Conservation (phyloP, 139 green algal species). For the Axilococcus clingmanii region DNA sequence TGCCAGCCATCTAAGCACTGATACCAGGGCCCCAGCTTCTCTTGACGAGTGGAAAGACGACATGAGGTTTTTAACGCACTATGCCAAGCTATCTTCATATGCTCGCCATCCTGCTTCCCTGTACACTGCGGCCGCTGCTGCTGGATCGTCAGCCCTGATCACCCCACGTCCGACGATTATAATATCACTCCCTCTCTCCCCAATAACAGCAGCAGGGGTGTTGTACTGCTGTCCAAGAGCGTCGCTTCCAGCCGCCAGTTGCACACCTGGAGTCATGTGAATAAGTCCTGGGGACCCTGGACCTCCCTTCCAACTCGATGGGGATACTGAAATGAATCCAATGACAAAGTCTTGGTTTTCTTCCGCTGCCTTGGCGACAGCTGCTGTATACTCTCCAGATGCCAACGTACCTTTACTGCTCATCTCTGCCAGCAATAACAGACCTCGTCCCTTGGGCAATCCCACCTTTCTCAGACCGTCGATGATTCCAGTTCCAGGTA, state of each 20-base stretch:
- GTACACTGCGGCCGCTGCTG: conserved; percentile 68
- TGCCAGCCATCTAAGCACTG: no score
- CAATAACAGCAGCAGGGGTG: conserved; percentile 79
- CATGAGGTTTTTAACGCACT: no score
- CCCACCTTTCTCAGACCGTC: conserved; percentile 78
- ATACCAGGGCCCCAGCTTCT: no score
- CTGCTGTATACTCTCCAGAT: conserved; percentile 76
- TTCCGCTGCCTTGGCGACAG: conserved; percentile 66
- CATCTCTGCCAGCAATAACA: conserved; percentile 93
- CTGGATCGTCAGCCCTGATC: conserved; percentile 52
- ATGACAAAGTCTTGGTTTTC: conserved; percentile 93
- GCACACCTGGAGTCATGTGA: conserved; percentile 98
- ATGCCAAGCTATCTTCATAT: conserved; percentile 56
- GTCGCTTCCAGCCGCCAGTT: conserved; percentile 82
- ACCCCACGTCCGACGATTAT: conserved; percentile 91
- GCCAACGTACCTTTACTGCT: conserved; percentile 86
- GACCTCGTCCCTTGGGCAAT: conserved; percentile 35
- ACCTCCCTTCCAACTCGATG: conserved; percentile 60
- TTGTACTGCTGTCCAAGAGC: conserved; percentile 98
- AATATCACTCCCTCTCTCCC: conserved; percentile 77
- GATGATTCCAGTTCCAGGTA: conserved; percentile 92
- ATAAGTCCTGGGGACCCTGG: conserved; percentile 65
- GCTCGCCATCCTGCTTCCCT: conserved; percentile 77
- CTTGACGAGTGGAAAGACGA: no score
- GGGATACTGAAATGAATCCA: conserved; percentile 93